phyloP scores from a whole-genome alignment of 2,329 filamentous ascomycete genomes.

The Ceratocystis papillata region DNA sequence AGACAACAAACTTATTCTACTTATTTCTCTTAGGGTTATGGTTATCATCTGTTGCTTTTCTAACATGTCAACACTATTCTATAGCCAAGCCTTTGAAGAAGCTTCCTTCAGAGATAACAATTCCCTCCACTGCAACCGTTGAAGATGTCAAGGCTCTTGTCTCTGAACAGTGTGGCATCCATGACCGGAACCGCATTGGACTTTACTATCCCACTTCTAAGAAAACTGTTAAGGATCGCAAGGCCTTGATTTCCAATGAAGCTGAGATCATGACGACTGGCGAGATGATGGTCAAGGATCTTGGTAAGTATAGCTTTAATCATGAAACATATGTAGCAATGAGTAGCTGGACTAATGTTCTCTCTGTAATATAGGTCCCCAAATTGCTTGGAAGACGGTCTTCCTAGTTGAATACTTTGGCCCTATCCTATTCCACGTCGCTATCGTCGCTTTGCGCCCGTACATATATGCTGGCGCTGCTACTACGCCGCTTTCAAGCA shows the following conservation, averaged over 20 bases:
- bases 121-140: conserved; percentile 43
- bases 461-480: conserved; percentile 43
- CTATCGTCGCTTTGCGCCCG: conserved; percentile 60
- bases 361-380: conserved; percentile 49
- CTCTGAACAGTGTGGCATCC: conserved; percentile 41
- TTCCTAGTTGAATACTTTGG: conserved; percentile 93
- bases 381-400: conserved; percentile 86
- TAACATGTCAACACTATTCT: conserved; percentile 24
- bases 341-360: conserved; percentile 12
- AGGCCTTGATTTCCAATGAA: conserved; percentile 42
- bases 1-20: background rate
- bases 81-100: conserved; percentile 44
- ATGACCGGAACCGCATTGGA: conserved; percentile 52
- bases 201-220: conserved; percentile 50
- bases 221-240: conserved; percentile 54
- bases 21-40: background rate
- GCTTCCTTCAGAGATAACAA: conserved; percentile 42
- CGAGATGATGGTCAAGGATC: conserved; percentile 78
- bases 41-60: background rate
- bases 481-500: conserved; percentile 46
- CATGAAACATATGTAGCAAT: background rate
- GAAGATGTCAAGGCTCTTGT: conserved; percentile 49
- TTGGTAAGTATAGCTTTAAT: conserved; percentile 50
- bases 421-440: conserved; percentile 74
- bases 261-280: conserved; percentile 39